Evolutionary conservation across 805 yeast genomes (phyloP), one percentile per base, ranked within the genome.

Genomic region (Torulaspora maleeae): DNA sequence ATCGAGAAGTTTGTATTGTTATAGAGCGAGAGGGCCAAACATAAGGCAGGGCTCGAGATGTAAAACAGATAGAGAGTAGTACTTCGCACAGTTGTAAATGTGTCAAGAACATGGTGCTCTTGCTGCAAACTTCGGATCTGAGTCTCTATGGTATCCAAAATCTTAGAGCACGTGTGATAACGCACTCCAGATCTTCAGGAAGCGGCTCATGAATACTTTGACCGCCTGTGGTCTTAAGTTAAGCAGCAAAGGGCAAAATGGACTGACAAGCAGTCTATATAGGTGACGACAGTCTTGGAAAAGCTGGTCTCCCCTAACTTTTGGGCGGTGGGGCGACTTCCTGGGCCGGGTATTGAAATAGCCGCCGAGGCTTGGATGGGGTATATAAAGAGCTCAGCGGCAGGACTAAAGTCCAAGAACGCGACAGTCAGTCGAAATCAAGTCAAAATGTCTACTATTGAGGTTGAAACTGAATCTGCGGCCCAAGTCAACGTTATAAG

Each of bases 401-500:
- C 33, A 15, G 12, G 30, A 1, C 2, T 16, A n/a, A 8, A 5
- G n/a, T 12, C 9, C 17, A 19, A 12, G 9, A 13, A 16, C 10
- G 7, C 15, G 13, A 16, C 16, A 19, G 11, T 11, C 3, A 10
- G 32, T 15, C 10, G 6, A 22, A 19, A 10, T 1, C 20, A 17
- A 13, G 7, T 9, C 8, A 28, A 9, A 13, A 54, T 54, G 50
- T 53, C 60, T 25, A 37, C 43, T 16, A 46, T 53, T 8, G 55
- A 50, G 27, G 42, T 48, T 9, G 53, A 49, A 34, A 44, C 49
- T 8, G 59, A 53, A 15, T 39, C 61, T 2, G 66, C 63, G 1
- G 36, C 58, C 8, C 43, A 49, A 17, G 43, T 51, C 10, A 44
- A 50, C 20, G 60, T 73, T 20, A 51, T 75, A 12, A 54, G 66